Percentiles rank a stretch among this genome's conserved stretches.
These are phyloP conservation scores for Cunninghamia lanceolata DNA, from an alignment of 75 land plant species.

Conservation along the genomic window DNA sequence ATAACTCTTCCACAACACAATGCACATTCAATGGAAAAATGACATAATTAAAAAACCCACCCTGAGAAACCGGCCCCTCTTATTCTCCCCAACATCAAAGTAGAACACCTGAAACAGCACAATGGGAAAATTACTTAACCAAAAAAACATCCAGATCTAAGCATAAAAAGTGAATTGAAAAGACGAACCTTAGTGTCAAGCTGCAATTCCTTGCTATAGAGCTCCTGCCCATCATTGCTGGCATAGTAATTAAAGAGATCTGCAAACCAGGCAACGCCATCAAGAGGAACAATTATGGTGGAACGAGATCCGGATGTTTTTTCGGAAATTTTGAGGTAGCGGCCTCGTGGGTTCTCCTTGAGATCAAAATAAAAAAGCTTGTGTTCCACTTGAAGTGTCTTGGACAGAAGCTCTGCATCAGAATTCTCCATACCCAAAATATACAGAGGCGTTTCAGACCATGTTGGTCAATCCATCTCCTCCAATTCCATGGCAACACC, in stretches of 20 bases:
- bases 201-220: constrained; percentile 85
- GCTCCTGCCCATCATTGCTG: constrained; percentile 54
- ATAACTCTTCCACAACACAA: not conserved
- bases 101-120: constrained; percentile 59
- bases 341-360: constrained; percentile 91
- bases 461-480: not conserved
- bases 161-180: constrained; percentile 10
- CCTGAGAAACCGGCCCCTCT: constrained; percentile 92
- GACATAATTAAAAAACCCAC: constrained; percentile 22
- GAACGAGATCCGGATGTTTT: constrained; percentile 88
- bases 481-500: not conserved
- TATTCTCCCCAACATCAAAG: constrained; percentile 90
- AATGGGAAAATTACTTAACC: not conserved
- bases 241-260: constrained; percentile 85
- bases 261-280: constrained; percentile 77
- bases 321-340: constrained; percentile 91
- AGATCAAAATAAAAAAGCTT: constrained; percentile 96
- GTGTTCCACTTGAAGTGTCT: constrained; percentile 94
- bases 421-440: constrained; percentile 7
- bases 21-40: not conserved
- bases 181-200: constrained; percentile 70
- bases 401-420: constrained; percentile 82
- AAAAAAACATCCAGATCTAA: constrained; percentile 3
- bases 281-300: constrained; percentile 82
- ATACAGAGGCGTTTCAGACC: not conserved